A percentile compares a stretch with the other conserved stretches of the same genome.
These are phyloP conservation scores for Pulveroboletus sp. DNA, from an alignment of 768 basidiomycete genomes.

Conservation along the genomic window DNA sequence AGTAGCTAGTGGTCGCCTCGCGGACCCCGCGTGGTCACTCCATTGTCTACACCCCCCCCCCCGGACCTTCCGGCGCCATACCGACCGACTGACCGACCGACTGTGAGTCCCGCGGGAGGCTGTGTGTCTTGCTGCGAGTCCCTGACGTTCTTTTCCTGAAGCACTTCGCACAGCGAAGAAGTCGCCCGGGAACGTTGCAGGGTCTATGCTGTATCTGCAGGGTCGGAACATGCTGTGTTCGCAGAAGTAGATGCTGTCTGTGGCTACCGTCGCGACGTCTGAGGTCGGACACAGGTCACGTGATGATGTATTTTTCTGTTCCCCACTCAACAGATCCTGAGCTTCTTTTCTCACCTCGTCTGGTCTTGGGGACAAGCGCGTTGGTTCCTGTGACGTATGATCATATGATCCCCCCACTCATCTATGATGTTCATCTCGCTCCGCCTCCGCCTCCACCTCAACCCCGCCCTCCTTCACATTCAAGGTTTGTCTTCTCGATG, in stretches of 20 bases:
- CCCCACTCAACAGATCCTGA: too few species aligned
- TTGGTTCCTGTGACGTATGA: conserved; percentile 30
- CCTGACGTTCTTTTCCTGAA: conserved; percentile 4
- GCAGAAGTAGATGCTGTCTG: too few species aligned
- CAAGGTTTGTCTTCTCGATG: conserved; percentile 11
- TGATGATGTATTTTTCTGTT: not conserved
- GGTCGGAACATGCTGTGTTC: too few species aligned
- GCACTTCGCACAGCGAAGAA: conserved; percentile 10
- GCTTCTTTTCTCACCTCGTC: not conserved
- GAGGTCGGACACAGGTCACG: conserved; percentile 1
- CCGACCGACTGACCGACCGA: conserved; percentile 8
- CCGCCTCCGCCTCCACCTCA: conserved; percentile 27
- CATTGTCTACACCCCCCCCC: conserved; percentile 6
- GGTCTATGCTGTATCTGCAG: not conserved
- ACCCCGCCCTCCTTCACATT: conserved; percentile 15
- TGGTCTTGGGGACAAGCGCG: not conserved
- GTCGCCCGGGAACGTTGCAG: not conserved
- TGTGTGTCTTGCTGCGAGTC: conserved; percentile 8
- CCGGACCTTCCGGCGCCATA: conserved; percentile 6
- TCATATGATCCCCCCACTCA: not conserved
- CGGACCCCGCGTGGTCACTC: conserved; percentile 26
- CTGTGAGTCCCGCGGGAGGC: conserved; percentile 9
- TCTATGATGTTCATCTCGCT: conserved; percentile 14
- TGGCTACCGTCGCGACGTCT: too few species aligned
- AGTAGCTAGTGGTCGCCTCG: conserved; percentile 16